These are phyloP conservation scores for Xanthoceras sorbifolium DNA, from an alignment of 345 rosid genomes.

Conservation along the genomic window DNA sequence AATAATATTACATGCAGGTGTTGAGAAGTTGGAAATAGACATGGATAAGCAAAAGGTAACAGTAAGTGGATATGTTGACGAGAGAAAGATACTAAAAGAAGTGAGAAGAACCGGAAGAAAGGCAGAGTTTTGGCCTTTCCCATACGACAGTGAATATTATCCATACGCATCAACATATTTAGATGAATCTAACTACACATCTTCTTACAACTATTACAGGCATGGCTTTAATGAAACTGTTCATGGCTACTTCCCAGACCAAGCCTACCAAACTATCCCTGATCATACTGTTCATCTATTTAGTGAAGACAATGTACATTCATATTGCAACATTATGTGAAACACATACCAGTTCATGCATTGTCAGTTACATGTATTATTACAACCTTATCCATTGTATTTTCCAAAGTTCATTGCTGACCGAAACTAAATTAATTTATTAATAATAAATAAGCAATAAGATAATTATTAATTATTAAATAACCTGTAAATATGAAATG, in stretches of 20 bases:
- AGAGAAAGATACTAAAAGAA: constrained; percentile 58
- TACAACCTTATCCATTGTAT: too few relatives aligned
- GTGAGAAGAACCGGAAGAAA: constrained; percentile 81
- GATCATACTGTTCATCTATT: constrained; percentile 73
- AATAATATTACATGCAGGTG: too few relatives aligned
- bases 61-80: constrained; percentile 69
- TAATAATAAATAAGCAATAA: too few relatives aligned
- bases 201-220: constrained; percentile 57
- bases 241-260: constrained; percentile 61
- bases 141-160: constrained; percentile 72
- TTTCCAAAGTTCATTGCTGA: too few relatives aligned
- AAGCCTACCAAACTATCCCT: constrained; percentile 48
- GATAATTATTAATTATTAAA: too few relatives aligned
- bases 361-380: too few relatives aligned
- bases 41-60: constrained; percentile 80
- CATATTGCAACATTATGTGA: constrained; percentile 55
- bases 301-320: constrained; percentile 85
- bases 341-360: too few relatives aligned
- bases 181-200: constrained; percentile 47
- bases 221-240: constrained; percentile 59
- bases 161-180: constrained; percentile 51
- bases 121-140: constrained; percentile 83
- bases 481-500: too few relatives aligned
- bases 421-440: too few relatives aligned
- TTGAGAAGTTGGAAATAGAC: constrained; percentile 70